A percentile compares a stretch with the other conserved stretches of the same genome.
Conservation (phyloP, 805 yeast species). For the Starmerella vaccinii region DNA sequence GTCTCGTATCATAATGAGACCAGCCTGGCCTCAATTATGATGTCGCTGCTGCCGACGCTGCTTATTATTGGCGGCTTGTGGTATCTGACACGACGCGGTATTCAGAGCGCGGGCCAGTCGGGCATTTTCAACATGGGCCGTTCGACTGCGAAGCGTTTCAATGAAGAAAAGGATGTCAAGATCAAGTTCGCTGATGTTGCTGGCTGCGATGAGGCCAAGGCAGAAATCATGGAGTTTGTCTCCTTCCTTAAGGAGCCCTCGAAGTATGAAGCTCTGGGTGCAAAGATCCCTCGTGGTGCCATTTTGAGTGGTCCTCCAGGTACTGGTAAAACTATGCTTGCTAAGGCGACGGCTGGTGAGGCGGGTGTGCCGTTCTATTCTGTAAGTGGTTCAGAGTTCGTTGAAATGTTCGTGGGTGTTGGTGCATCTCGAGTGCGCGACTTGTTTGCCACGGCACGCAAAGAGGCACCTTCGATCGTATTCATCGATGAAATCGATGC, state of each 20-base stretch:
- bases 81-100: constrained; percentile 62
- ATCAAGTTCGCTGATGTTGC: constrained; percentile 91
- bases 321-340: constrained; percentile 94
- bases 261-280: constrained; percentile 87
- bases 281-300: constrained; percentile 97
- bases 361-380: constrained; percentile 96
- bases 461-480: constrained; percentile 89
- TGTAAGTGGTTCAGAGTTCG: constrained; percentile 95
- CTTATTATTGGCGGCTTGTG: constrained; percentile 79
- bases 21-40: constrained; percentile 48
- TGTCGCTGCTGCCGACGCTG: constrained; percentile 80
- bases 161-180: constrained; percentile 82
- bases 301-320: constrained; percentile 98
- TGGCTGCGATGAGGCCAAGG: constrained; percentile 94
- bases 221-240: constrained; percentile 96
- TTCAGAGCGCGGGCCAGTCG: constrained; percentile 59
- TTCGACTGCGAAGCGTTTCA: constrained; percentile 81
- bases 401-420: constrained; percentile 98
- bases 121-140: constrained; percentile 79
- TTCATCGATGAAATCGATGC: constrained; percentile 99
- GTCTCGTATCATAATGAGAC: constrained; percentile 70
- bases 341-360: constrained; percentile 98
- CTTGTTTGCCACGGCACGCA: constrained; percentile 81
- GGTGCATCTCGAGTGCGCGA: constrained; percentile 98
- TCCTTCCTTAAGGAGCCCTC: constrained; percentile 81